These are phyloP conservation scores for Aphanomyces astaci DNA, from an alignment of 352 stramenopile species.

Conservation along the genomic window DNA sequence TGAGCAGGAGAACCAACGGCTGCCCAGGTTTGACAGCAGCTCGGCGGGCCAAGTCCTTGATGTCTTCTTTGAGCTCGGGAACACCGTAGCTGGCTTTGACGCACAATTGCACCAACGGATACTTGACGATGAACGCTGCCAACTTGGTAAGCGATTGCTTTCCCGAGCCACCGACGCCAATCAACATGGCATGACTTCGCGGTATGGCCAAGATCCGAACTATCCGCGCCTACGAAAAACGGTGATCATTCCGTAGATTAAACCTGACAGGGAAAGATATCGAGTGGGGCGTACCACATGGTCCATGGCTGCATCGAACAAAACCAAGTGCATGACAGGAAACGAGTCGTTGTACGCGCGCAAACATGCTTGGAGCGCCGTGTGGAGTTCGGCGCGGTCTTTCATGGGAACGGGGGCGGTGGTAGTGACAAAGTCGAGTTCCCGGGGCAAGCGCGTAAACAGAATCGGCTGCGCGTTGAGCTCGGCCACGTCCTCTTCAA, in stretches of 20 bases:
- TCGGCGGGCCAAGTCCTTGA: conserved; percentile 86
- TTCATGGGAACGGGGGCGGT: conserved; percentile 38
- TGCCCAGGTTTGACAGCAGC: conserved; percentile 77
- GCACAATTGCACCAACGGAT: conserved; percentile 52
- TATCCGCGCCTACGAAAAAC: conserved; percentile 41
- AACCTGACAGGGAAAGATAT: background rate
- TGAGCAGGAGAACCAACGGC: conserved; percentile 84
- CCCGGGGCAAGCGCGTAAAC: conserved; percentile 53
- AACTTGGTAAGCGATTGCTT: conserved; percentile 89
- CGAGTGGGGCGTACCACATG: conserved; percentile 59
- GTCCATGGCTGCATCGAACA: conserved; percentile 88
- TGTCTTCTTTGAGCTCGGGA: conserved; percentile 76
- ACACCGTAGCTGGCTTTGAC: conserved; percentile 58
- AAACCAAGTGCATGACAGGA: conserved; percentile 87
- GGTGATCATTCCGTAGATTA: too few relatives aligned
- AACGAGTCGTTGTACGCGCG: conserved; percentile 88
- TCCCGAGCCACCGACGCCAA: conserved; percentile 73
- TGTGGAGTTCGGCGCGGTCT: conserved; percentile 46
- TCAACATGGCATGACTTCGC: conserved; percentile 76
- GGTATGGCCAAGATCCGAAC: conserved; percentile 71
- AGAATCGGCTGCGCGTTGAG: conserved; percentile 64
- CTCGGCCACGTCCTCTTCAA: conserved; percentile 73
- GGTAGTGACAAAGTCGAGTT: conserved; percentile 8
- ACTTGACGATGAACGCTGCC: conserved; percentile 82
- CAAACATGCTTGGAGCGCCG: conserved; percentile 55